Evolutionary conservation across 768 basidiomycete species (phyloP), one percentile per base, ranked within the genome.

Genomic region (Russula foetens): DNA sequence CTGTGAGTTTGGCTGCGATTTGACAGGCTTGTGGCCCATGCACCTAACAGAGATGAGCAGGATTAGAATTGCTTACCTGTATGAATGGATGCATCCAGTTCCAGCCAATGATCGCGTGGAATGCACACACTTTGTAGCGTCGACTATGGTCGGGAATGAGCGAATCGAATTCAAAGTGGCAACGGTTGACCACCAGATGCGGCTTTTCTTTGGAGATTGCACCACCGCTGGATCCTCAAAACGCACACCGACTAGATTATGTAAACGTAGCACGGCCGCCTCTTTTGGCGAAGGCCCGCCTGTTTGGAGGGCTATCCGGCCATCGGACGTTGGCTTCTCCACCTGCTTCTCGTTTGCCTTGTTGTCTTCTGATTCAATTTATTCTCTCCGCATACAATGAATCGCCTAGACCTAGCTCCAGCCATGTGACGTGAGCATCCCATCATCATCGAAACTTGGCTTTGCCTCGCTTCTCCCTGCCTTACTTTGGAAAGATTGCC

Each of bases 401-500:
- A 60, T 60, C 59, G 48, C 59, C 47, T 61, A 19, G n/a, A n/a
- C n/a, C n/a, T n/a, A n/a, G n/a, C n/a, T n/a, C n/a, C n/a, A n/a
- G 21, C 38, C 19, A 56, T 50, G 47, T 60, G 59, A 56, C 59
- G 53, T 55, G 46, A 41, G 39, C 49, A 47, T 51, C 38, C 47
- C 47, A 59, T 53, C 52, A 26, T 53, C 43, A 23, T 38, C 43
- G 26, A 53, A 46, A 58, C 31, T 19, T 26, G 45, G 12, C 28
- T 48, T n/a, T 43, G 44, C 43, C 24, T 33, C 45, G n/a, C 47
- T 55, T 51, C 48, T 44, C 48, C 51, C 26, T 56, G 26, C 43
- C 58, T 51, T 46, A 26, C 50, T 61, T 61, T 61, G 55, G 60
- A 46, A 56, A 56, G 60, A 61, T 61, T 61, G 49, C 49, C 49